Base-by-base conservation (phyloP, 257 asterid species). In the Linaria vulgaris region DNA sequence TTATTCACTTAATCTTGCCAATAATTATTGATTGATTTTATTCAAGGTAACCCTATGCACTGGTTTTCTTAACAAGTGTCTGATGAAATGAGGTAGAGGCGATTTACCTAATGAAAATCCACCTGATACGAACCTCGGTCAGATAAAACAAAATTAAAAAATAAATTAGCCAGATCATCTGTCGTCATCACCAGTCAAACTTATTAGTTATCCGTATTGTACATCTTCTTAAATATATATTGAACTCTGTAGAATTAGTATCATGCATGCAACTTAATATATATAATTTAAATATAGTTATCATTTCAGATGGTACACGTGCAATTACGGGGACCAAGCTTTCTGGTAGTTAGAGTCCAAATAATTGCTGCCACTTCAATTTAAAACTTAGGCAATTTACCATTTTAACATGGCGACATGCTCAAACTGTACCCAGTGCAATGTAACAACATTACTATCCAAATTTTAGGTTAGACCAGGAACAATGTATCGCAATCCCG, bases 311-410 rank as follows among this genome's bases (percentile, higher is more conserved):
- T 17, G 25, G 69, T 71, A 74, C 79, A 81, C 88, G 85, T 81
- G 88, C 75, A 78, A 51, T 55, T 66, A 76, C 70, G 54, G 64
- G 77, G 83, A 71, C 91, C 87, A 80, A 73, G 85, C 58, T 73
- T 77, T 20, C 47, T 24, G 20, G 30, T 58, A 74, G 64, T 61
- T 58, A 51, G 16, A 37, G 8, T 9, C 16, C 22, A 9, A 47
- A 15, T 41, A 21, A 41, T 43, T 59, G 19, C n/a, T 13, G 37
- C 39, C 30, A 37, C 30, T 17, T 27, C 34, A 13, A 31, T 37
- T 58, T 37, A 38, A 58, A 37, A 31, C 12, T 58, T 44, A 9
- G 5, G 10, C 38, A 10, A 6, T 23, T 20, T 37, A 39, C 23
- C 12, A 55, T 59, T 59, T 59, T 53, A 56, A 53, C 41, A 69